A percentile compares a stretch with the other conserved stretches of the same genome.
Evolutionary conservation across 768 basidiomycete genomes (phyloP).

Genomic region (Serpula lacrymans): DNA sequence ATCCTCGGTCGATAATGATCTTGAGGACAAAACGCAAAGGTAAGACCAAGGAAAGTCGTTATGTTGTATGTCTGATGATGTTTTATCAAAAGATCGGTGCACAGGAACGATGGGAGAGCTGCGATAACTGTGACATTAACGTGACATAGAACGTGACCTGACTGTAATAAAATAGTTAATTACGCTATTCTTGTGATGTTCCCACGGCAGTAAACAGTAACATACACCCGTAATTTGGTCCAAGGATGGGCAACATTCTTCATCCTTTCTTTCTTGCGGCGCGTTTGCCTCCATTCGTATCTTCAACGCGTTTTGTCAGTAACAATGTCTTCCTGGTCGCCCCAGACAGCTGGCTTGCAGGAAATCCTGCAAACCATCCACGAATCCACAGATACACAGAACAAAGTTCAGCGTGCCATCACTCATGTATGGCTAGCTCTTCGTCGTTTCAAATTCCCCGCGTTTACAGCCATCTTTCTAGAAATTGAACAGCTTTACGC

Average conservation of each 20-base stretch:
- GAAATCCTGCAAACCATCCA: constrained; percentile 91
- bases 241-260: constrained; percentile 13
- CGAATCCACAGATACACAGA: constrained; percentile 81
- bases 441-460: constrained; percentile 14
- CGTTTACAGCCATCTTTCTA: constrained; percentile 30
- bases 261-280: constrained; percentile 26
- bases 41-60: too few species aligned
- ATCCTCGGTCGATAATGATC: too few species aligned
- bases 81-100: too few species aligned
- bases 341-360: constrained; percentile 80
- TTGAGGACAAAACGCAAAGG: too few species aligned
- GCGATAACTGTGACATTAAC: too few species aligned
- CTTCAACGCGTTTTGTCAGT: constrained; percentile 24
- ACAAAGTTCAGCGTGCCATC: constrained; percentile 71
- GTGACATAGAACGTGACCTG: too few species aligned
- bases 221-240: constrained; percentile 26
- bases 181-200: too few species aligned
- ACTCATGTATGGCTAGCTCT: constrained; percentile 60
- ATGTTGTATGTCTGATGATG: too few species aligned
- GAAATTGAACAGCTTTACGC: constrained; percentile 87
- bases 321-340: constrained; percentile 74
- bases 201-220: constrained; percentile 32
- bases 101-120: too few species aligned
- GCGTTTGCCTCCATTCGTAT: constrained; percentile 19
- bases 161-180: too few species aligned